Percentiles rank a stretch among this genome's conserved stretches.
Evolutionary conservation across 768 basidiomycete genomes (phyloP).

Genomic region (Cyclocybe aegerita): DNA sequence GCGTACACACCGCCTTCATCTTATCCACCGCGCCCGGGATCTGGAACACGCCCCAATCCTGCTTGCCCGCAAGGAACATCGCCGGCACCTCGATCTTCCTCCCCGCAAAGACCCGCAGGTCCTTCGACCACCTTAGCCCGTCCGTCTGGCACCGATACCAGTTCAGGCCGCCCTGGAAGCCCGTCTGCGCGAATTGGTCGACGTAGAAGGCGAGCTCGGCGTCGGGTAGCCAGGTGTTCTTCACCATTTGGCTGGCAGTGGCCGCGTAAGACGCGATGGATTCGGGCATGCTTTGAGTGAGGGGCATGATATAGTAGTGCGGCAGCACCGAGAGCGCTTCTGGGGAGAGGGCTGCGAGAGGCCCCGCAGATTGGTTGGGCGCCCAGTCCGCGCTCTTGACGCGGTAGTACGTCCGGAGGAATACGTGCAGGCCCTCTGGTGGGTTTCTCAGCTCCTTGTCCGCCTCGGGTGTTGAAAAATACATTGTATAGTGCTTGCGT

Average conservation of each 20-base stretch:
- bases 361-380: conserved; percentile 35
- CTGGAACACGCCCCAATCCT: conserved; percentile 66
- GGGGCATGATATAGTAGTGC: conserved; percentile 62
- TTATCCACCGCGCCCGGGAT: conserved; percentile 43
- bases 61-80: conserved; percentile 54
- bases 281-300: conserved; percentile 52
- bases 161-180: conserved; percentile 67
- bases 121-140: conserved; percentile 28
- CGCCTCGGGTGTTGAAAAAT: conserved; percentile 47
- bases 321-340: conserved; percentile 43
- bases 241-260: conserved; percentile 23
- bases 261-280: conserved; percentile 36
- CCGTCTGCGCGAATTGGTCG: conserved; percentile 46
- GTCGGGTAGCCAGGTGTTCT: conserved; percentile 46
- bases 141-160: conserved; percentile 47
- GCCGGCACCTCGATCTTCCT: conserved; percentile 50
- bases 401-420: conserved; percentile 56
- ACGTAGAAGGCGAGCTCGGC: conserved; percentile 50
- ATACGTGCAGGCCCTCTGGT: conserved; percentile 43
- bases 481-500: conserved; percentile 55
- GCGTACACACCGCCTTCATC: conserved; percentile 37
- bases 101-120: conserved; percentile 44
- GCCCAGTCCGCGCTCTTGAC: conserved; percentile 58
- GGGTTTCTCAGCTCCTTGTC: conserved; percentile 43
- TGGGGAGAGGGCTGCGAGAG: conserved; percentile 32